Base-by-base conservation (phyloP, 768 basidiomycete species). In the Calvatia gigantea region DNA sequence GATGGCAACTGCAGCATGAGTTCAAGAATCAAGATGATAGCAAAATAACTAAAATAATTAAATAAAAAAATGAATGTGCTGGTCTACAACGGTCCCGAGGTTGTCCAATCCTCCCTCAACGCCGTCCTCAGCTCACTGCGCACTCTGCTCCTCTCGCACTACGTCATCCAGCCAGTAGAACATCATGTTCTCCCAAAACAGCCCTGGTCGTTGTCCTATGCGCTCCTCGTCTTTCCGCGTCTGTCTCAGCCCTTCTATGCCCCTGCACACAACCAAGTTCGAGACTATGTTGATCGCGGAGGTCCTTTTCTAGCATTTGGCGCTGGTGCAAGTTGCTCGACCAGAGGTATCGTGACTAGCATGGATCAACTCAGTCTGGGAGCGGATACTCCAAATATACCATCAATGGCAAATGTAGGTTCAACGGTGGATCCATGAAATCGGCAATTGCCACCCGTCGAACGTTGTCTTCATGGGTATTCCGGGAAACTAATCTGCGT, bases 11-110 rank as follows among this genome's bases (percentile, higher is more conserved):
- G 21, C 14, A 47, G 46, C 33, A 35, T 45, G 48, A 33, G 45
- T 3, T 9, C 6, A 11, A 7, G 11, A 32, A 14, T 31, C 32
- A 29, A 31, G 21, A 47, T 21, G 21, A 32, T 31, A 6, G 19
- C 14, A n/a, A n/a, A n/a, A n/a, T n/a, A n/a, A 47, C 7, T 9
- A 14, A 14, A 14, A 25, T 2, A 47, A 46, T 39, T 54, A 53
- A 53, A 42, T 15, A 4, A 19, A n/a, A 41, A 37, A 17, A 61
- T 61, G 61, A 57, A 61, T 51, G 58, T 61, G 21, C 51, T 61
- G 3, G 56, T 61, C 46, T 61, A 61, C 56, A 38, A 50, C 33
- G 61, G 61, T 32, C 57, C 61, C n/a, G 61, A 61, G 43, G 58
- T 59, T 41, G 32, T 54, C 33, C 61, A 47, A 38, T 38, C 51